Evolutionary conservation across 1,139 yeast genomes (phyloP).

Genomic region (Blastobotrys malaysiensis): DNA sequence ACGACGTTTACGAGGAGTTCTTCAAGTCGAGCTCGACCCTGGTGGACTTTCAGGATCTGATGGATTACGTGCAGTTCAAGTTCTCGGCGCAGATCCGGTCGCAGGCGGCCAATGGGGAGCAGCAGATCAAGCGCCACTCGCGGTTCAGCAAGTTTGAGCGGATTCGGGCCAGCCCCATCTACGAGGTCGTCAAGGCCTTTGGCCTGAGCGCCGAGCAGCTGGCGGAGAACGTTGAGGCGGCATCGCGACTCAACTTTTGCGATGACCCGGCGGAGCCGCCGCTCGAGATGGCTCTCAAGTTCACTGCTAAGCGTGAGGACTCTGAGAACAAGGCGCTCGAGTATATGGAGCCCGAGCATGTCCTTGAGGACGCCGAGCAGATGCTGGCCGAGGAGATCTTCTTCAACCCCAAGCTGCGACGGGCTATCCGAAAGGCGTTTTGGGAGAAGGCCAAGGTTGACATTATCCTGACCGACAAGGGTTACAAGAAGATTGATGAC

Average conservation of each 20-base stretch:
- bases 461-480: constrained; percentile 80
- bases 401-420: constrained; percentile 77
- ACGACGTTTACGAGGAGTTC: constrained; percentile 53
- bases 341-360: constrained; percentile 56
- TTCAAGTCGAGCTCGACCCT: constrained; percentile 55
- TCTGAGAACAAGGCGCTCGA: constrained; percentile 36
- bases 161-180: constrained; percentile 61
- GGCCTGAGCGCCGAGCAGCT: constrained; percentile 77
- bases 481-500: constrained; percentile 71
- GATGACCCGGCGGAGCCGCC: constrained; percentile 71
- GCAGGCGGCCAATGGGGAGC: constrained; percentile 26
- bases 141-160: constrained; percentile 73
- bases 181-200: constrained; percentile 61
- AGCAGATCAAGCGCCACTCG: constrained; percentile 52
- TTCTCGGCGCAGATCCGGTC: constrained; percentile 69
- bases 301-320: constrained; percentile 35
- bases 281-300: constrained; percentile 52
- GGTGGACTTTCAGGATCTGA: constrained; percentile 81
- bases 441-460: constrained; percentile 65
- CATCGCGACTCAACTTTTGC: constrained; percentile 59
- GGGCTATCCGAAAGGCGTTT: constrained; percentile 65
- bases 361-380: constrained; percentile 68
- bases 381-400: constrained; percentile 74
- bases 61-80: constrained; percentile 76
- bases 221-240: constrained; percentile 77